Percentiles rank a stretch among this genome's conserved stretches.
Evolutionary conservation across 2,329 filamentous ascomycete species (phyloP).

Genomic region (Leptosphaerulina australis): DNA sequence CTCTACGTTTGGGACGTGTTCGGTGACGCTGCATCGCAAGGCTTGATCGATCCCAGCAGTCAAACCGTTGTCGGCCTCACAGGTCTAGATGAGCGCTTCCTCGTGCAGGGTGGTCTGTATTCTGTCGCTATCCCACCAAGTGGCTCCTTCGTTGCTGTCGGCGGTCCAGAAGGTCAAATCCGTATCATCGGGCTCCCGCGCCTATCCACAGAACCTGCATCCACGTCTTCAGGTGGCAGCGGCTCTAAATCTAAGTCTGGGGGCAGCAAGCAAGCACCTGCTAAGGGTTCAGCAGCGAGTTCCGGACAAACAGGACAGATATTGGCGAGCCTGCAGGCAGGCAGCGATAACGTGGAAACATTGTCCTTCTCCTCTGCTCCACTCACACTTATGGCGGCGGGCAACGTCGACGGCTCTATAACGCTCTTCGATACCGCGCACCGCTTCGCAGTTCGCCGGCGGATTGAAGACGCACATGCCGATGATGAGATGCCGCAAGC

Average conservation of each 20-base stretch:
- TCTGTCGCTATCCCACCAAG: slow-evolving; percentile 82
- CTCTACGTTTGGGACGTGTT: slow-evolving; percentile 94
- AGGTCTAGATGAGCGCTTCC: slow-evolving; percentile 83
- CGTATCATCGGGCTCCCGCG: slow-evolving; percentile 84
- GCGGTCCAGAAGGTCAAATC: slow-evolving; percentile 85
- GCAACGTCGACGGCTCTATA: slow-evolving; percentile 71
- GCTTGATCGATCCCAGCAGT: slow-evolving; percentile 60
- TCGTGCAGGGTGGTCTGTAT: slow-evolving; percentile 88
- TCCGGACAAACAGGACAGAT: slow-evolving; percentile 70
- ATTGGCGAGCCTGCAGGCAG: slow-evolving; percentile 80
- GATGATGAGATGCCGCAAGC: slow-evolving; percentile 74
- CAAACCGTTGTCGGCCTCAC: slow-evolving; percentile 78
- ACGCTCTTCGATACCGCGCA: slow-evolving; percentile 86
- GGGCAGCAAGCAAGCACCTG: slow-evolving; percentile 52
- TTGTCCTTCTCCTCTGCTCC: slow-evolving; percentile 67
- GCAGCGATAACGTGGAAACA: slow-evolving; percentile 81
- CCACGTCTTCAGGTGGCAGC: slow-evolving; percentile 50
- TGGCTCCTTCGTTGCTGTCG: slow-evolving; percentile 79
- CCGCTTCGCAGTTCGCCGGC: slow-evolving; percentile 82
- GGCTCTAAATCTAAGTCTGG: slow-evolving; percentile 58
- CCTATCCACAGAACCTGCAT: slow-evolving; percentile 46
- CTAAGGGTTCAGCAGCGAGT: slow-evolving; percentile 45
- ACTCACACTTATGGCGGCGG: slow-evolving; percentile 65
- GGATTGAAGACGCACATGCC: slow-evolving; percentile 82
- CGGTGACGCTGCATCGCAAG: slow-evolving; percentile 72